These are phyloP conservation scores for Trebouxia sp. DNA, from an alignment of 139 green algal genomes.

Conservation along the genomic window DNA sequence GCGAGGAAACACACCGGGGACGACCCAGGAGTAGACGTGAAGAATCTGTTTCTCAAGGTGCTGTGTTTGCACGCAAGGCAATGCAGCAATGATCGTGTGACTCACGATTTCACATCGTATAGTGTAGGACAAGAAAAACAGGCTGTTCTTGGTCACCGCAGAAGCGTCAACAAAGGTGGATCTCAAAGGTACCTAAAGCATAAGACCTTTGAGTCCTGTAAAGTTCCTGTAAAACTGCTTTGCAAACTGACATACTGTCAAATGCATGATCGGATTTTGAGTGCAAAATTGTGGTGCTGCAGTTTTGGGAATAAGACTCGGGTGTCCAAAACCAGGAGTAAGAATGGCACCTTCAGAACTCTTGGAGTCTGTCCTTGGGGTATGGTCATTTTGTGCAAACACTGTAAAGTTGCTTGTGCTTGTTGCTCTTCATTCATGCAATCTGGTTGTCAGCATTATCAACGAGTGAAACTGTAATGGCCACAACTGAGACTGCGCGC, in stretches of 20 bases:
- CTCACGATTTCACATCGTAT: background rate
- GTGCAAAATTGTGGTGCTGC: background rate
- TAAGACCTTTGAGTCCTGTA: too few relatives aligned
- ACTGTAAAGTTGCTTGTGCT: too few relatives aligned
- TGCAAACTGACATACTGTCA: too few relatives aligned
- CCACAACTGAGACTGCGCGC: too few relatives aligned
- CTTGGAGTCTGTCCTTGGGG: slow-evolving; percentile 54
- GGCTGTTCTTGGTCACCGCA: slow-evolving; percentile 69
- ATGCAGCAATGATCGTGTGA: background rate
- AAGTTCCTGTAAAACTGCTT: too few relatives aligned
- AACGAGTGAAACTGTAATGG: too few relatives aligned
- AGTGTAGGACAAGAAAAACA: slow-evolving; percentile 72
- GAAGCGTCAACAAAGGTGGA: slow-evolving; percentile 64
- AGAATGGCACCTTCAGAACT: slow-evolving; percentile 62
- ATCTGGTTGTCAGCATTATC: too few relatives aligned
- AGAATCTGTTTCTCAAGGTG: slow-evolving; percentile 63
- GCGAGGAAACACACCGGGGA: background rate
- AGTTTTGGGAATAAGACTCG: slow-evolving; percentile 65
- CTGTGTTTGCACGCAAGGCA: background rate
- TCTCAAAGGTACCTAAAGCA: slow-evolving; percentile 65
- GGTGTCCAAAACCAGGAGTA: slow-evolving; percentile 62
- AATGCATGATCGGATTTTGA: too few relatives aligned
- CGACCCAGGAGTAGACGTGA: slow-evolving; percentile 39
- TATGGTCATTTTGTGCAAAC: too few relatives aligned
- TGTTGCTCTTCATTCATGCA: too few relatives aligned